phyloP scores from a whole-genome alignment of 2,329 filamentous ascomycete genomes.

The Cordyceps javanica region DNA sequence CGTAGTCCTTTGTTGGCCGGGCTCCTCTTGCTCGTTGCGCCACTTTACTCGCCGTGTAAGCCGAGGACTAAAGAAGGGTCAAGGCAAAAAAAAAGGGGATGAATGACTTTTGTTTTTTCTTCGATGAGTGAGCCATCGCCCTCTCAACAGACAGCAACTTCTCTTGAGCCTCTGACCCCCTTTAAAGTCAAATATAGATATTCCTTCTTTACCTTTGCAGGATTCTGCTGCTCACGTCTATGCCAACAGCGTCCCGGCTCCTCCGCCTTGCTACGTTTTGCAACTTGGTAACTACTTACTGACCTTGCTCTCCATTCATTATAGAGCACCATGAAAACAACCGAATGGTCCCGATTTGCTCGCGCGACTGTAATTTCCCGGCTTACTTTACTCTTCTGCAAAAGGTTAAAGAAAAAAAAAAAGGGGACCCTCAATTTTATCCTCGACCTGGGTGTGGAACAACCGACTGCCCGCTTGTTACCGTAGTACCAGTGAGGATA shows the following conservation, averaged over 20 bases:
- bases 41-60: constrained; percentile 8
- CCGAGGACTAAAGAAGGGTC: background rate
- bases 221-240: no score
- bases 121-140: no score
- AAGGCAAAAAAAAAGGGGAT: background rate
- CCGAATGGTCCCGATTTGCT: background rate
- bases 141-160: background rate
- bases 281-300: no score
- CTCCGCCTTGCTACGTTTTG: background rate
- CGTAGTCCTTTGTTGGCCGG: background rate
- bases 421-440: constrained; percentile 1
- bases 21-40: background rate
- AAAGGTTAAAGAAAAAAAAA: no score
- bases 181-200: no score
- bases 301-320: background rate
- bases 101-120: no score
- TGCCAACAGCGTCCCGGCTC: background rate
- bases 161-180: no score
- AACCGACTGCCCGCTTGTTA: constrained; percentile 2
- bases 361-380: constrained; percentile 1
- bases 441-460: background rate
- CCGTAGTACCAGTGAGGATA: background rate
- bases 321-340: background rate
- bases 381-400: background rate
- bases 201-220: no score